Evolutionary conservation across 305 asterid species (phyloP).

Genomic region (Rubia tinctorum): DNA sequence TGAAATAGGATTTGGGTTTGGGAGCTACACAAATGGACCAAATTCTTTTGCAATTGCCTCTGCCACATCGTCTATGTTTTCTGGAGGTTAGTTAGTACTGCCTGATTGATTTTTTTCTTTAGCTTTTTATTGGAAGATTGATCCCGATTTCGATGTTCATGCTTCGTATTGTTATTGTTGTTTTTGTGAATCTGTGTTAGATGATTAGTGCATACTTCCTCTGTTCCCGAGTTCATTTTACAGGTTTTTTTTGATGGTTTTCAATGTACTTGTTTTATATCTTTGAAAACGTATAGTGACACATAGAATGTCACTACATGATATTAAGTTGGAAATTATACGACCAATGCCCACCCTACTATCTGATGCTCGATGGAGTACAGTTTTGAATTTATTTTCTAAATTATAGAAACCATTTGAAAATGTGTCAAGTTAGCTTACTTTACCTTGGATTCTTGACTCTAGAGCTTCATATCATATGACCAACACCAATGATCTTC

Average conservation of each 20-base stretch:
- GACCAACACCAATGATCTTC: too few species aligned
- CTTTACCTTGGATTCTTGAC: too few species aligned
- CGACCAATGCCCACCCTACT: too few species aligned
- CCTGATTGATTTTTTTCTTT: neutral
- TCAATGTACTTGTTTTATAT: neutral
- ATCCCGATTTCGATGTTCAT: too few species aligned
- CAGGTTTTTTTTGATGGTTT: neutral
- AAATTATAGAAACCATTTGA: too few species aligned
- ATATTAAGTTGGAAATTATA: neutral
- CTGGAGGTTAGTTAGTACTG: slow-evolving; percentile 12
- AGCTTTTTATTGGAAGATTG: neutral
- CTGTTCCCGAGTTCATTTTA: neutral
- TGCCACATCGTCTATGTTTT: neutral
- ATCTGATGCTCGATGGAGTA: too few species aligned
- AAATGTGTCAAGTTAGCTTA: too few species aligned
- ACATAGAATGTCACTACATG: neutral
- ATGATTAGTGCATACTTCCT: neutral
- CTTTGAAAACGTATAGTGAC: neutral
- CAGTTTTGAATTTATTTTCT: too few species aligned
- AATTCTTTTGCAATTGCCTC: neutral
- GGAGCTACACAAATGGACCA: neutral
- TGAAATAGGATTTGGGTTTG: neutral
- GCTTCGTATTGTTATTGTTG: neutral
- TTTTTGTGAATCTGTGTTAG: neutral
- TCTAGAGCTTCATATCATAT: too few species aligned